Evolutionary conservation across 306 rosid species (phyloP).

Genomic region (Castanea mollissima): DNA sequence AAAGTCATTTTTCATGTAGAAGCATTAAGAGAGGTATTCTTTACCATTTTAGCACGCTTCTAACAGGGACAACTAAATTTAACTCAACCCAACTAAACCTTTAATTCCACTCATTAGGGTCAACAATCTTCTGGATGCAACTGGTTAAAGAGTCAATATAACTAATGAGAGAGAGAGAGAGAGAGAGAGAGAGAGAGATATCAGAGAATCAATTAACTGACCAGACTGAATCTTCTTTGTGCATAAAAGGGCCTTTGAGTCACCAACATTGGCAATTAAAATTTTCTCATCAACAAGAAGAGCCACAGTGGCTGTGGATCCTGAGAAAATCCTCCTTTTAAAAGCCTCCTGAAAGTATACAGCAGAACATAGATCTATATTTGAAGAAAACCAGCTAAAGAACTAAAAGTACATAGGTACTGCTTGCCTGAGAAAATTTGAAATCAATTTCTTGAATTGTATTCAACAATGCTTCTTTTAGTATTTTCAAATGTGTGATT

Average conservation of each 20-base stretch:
- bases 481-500: not conserved
- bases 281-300: not conserved
- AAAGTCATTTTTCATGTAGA: too few relatives aligned
- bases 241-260: slow-evolving; percentile 8
- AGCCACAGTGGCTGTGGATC: slow-evolving; percentile 7
- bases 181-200: too few relatives aligned
- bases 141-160: too few relatives aligned
- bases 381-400: not conserved
- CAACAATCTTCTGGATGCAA: too few relatives aligned
- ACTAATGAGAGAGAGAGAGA: too few relatives aligned
- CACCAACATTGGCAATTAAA: slow-evolving; percentile 6
- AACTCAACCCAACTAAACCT: too few relatives aligned
- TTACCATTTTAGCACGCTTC: too few relatives aligned
- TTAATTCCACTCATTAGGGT: too few relatives aligned
- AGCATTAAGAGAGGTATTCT: too few relatives aligned
- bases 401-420: not conserved
- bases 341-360: slow-evolving; percentile 1
- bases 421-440: slow-evolving; percentile 1
- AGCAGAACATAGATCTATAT: not conserved
- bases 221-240: not conserved
- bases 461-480: not conserved
- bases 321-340: not conserved
- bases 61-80: too few relatives aligned
- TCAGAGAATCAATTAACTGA: not conserved
- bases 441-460: not conserved